These are phyloP conservation scores for Albizia julibrissin DNA, from an alignment of 306 rosid species.

Conservation along the genomic window DNA sequence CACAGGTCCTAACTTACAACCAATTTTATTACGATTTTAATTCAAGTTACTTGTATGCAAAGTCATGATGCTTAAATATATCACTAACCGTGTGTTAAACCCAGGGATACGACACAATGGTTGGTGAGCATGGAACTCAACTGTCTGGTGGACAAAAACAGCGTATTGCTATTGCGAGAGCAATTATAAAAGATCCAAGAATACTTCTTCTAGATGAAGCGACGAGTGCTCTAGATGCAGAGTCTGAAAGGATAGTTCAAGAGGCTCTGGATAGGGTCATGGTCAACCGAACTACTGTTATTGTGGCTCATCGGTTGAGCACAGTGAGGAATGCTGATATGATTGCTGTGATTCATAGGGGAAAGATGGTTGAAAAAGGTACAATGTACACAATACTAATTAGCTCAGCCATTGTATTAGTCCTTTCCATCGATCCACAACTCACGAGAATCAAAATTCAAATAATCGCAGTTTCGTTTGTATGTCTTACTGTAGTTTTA, in stretches of 20 bases:
- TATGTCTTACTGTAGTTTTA: constrained; percentile 1
- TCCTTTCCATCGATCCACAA: neutral
- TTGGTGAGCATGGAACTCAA: constrained; percentile 85
- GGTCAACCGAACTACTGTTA: constrained; percentile 72
- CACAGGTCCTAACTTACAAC: constrained; percentile 53
- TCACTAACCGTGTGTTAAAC: neutral
- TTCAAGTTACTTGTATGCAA: neutral
- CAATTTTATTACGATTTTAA: neutral
- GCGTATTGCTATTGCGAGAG: constrained; percentile 83
- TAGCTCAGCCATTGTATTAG: neutral
- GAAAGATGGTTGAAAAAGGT: constrained; percentile 87
- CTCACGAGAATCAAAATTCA: neutral
- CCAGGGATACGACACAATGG: constrained; percentile 76
- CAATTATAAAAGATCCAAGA: constrained; percentile 72
- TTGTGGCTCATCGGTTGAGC: constrained; percentile 84
- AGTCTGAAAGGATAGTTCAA: constrained; percentile 82
- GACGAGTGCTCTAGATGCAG: constrained; percentile 84
- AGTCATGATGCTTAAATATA: constrained; percentile 4
- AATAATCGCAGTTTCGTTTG: neutral
- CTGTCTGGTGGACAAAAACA: constrained; percentile 87
- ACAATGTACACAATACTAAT: neutral
- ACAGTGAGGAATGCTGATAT: constrained; percentile 73
- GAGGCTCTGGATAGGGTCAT: constrained; percentile 79
- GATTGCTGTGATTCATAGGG: constrained; percentile 77
- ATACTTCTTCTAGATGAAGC: constrained; percentile 86